Conservation (phyloP, 2,329 filamentous ascomycete species). For the Lasiodiplodia sp. region DNA sequence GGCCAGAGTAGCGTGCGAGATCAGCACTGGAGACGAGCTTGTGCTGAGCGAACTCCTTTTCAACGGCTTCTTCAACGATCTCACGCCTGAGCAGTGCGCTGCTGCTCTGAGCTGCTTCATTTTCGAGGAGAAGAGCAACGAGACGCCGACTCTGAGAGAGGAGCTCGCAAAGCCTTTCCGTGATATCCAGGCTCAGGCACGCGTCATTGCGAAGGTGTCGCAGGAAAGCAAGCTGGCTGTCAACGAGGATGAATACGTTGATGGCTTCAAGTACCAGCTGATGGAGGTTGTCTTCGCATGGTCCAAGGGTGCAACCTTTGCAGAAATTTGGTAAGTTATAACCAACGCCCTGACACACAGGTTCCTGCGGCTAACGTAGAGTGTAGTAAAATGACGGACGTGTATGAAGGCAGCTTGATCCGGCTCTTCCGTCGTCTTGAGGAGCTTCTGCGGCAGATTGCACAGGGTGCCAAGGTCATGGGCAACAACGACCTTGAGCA, state of each 20-base stretch:
- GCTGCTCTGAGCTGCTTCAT: slow-evolving; percentile 92
- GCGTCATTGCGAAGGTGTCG: slow-evolving; percentile 89
- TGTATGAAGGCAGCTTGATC: slow-evolving; percentile 96
- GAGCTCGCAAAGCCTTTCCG: slow-evolving; percentile 85
- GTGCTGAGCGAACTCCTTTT: slow-evolving; percentile 93
- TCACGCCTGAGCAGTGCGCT: slow-evolving; percentile 86
- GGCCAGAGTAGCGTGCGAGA: slow-evolving; percentile 96
- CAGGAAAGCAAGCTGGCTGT: slow-evolving; percentile 91
- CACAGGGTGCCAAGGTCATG: slow-evolving; percentile 96
- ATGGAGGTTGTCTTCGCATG: slow-evolving; percentile 97
- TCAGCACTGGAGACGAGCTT: slow-evolving; percentile 94
- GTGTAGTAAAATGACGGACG: slow-evolving; percentile 94
- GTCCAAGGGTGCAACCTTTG: slow-evolving; percentile 89
- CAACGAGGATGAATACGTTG: slow-evolving; percentile 94
- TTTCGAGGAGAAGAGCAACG: slow-evolving; percentile 93
- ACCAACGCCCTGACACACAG: not conserved
- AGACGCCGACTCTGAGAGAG: slow-evolving; percentile 74
- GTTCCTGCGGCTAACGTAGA: slow-evolving; percentile 30
- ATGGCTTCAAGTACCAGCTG: slow-evolving; percentile 89
- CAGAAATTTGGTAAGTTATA: slow-evolving; percentile 85
- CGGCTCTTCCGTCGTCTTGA: slow-evolving; percentile 94
- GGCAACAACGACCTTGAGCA: slow-evolving; percentile 90
- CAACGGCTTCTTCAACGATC: slow-evolving; percentile 97
- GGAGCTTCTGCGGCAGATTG: slow-evolving; percentile 93
- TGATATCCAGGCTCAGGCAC: slow-evolving; percentile 86